These are phyloP conservation scores for Pogostemon cablin DNA, from an alignment of 257 asterid genomes.

Conservation along the genomic window DNA sequence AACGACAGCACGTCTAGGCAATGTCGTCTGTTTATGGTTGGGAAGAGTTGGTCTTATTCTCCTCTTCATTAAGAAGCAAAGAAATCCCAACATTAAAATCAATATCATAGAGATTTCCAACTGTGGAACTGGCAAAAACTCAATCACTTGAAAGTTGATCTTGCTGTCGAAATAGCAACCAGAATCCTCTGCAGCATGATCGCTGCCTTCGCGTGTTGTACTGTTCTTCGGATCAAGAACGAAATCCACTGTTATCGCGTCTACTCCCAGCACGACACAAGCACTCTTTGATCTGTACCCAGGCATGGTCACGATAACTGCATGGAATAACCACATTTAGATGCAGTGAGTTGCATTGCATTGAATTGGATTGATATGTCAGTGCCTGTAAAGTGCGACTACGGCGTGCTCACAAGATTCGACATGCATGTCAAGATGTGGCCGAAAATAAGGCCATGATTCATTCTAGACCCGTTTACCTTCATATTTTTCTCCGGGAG, in stretches of 20 bases:
- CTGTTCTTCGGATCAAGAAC: constrained; percentile 59
- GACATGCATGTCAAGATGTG: not conserved
- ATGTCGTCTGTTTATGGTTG: constrained; percentile 47
- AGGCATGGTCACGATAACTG: constrained; percentile 66
- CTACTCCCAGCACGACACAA: constrained; percentile 54
- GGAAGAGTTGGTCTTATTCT: constrained; percentile 45
- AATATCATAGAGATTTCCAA: constrained; percentile 48
- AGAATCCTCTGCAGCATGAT: constrained; percentile 37
- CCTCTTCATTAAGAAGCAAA: constrained; percentile 69
- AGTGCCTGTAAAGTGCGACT: no score
- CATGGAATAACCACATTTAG: constrained; percentile 22
- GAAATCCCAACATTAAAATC: constrained; percentile 51
- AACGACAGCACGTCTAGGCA: constrained; percentile 49
- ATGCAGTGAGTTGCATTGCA: not conserved
- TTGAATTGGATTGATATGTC: no score
- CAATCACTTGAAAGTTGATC: constrained; percentile 31
- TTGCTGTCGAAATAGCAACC: constrained; percentile 48
- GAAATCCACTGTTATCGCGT: constrained; percentile 63
- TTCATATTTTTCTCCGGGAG: constrained; percentile 73
- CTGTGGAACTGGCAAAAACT: constrained; percentile 46
- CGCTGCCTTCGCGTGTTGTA: constrained; percentile 32
- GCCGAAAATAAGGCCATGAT: not conserved
- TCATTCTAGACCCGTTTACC: constrained; percentile 41
- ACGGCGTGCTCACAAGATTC: not conserved
- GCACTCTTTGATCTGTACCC: constrained; percentile 72